Percentiles rank a stretch among this genome's conserved stretches.
These are phyloP conservation scores for Parathielavia hyrcaniae DNA, from an alignment of 495 filamentous ascomycete genomes.

Conservation along the genomic window DNA sequence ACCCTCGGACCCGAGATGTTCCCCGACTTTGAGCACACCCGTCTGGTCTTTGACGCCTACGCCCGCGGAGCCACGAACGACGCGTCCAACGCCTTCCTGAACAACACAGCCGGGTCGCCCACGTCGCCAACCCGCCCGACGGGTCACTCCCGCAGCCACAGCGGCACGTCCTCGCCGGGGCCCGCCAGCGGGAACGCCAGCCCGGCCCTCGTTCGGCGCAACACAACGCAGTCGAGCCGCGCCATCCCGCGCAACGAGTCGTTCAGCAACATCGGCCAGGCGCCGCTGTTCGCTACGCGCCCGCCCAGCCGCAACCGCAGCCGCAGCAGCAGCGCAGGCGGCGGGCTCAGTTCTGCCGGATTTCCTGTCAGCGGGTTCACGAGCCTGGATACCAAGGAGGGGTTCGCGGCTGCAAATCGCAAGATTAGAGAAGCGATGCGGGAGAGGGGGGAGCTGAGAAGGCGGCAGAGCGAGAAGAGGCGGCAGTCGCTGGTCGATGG, in stretches of 20 bases:
- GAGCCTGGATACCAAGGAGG: slow-evolving; percentile 60
- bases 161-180: slow-evolving; percentile 27
- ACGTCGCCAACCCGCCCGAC: slow-evolving; percentile 12
- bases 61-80: slow-evolving; percentile 19
- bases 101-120: slow-evolving; percentile 14
- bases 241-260: slow-evolving; percentile 81
- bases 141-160: slow-evolving; percentile 20
- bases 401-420: slow-evolving; percentile 73
- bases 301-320: slow-evolving; percentile 66
- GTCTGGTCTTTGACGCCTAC: slow-evolving; percentile 56
- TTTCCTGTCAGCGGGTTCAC: slow-evolving; percentile 70
- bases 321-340: slow-evolving; percentile 62
- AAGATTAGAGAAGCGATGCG: slow-evolving; percentile 85
- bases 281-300: slow-evolving; percentile 82
- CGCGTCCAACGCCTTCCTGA: slow-evolving; percentile 10
- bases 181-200: slow-evolving; percentile 22
- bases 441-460: slow-evolving; percentile 68
- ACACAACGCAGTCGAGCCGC: slow-evolving; percentile 42
- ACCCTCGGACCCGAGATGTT: slow-evolving; percentile 93
- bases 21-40: slow-evolving; percentile 82
- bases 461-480: slow-evolving; percentile 60
- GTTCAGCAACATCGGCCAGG: slow-evolving; percentile 77
- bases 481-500: slow-evolving; percentile 29
- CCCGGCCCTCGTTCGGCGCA: slow-evolving; percentile 28
- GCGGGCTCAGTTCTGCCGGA: slow-evolving; percentile 41